Base-by-base conservation (phyloP, 371 early-diverging fungal genomes). In the Mucor circinelloides region DNA sequence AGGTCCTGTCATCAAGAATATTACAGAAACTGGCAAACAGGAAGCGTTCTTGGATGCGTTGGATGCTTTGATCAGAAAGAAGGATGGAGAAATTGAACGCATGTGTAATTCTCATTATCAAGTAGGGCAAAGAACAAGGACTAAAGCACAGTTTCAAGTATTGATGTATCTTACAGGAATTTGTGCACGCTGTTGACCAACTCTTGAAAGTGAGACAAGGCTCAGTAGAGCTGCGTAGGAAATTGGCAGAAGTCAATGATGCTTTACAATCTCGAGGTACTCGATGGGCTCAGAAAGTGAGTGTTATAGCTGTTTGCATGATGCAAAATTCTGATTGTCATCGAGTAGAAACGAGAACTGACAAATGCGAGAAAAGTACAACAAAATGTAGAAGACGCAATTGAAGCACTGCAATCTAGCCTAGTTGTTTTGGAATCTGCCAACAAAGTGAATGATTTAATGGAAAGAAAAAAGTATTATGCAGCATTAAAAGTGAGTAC, bases 81-180 rank as follows among this genome's bases (percentile, higher is more conserved):
- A 97, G 71, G 98, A 98, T 73, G 86, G 87, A n/a, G 99, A 99
- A 79, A 99, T 99, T 70, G 97, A 97, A 81, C 90, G 92, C 71
- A 92, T 99, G 87, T 99, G 99, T 85, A 94, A 94, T 75, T 87
- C 90, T 67, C 94, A 99, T 77, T 97, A 97, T 73, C 95, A 95
- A 84, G 94, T 92, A 75, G 46, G 31, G 6, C 6, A n/a, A 23
- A 48, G 7, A 21, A 21, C 6, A 6, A 10, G 6, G 2, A 19
- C 9, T 48, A 6, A 4, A 42, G 17, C 17, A n/a, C 2, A 46
- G 7, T 9, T 34, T 8, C 34, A 48, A 48, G 48, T 48, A 19
- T 23, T 48, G 48, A 48, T 21, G 21, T 19, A 3, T 1, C 19
- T 6, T 23, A 21, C 75, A 96, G 90, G 98, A 99, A 85, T 98